These are phyloP conservation scores for Colletotrichum trifolii DNA, from an alignment of 2,329 filamentous ascomycete species.

Conservation along the genomic window DNA sequence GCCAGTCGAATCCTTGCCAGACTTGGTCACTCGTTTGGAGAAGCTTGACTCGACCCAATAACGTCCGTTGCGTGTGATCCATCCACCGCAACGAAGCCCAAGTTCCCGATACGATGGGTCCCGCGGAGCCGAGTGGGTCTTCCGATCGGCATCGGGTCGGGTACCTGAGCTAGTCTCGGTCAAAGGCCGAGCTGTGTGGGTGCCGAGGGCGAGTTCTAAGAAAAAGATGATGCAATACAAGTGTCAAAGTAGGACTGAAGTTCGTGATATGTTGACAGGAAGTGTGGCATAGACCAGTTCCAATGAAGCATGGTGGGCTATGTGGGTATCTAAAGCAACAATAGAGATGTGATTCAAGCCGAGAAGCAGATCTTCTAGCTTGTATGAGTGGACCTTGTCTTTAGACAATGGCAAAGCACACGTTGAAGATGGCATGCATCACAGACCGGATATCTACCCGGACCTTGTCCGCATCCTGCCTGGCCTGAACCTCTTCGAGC, in stretches of 20 bases:
- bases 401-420: slow-evolving; percentile 62
- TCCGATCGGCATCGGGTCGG: slow-evolving; percentile 31
- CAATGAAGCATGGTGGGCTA: no score
- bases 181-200: neutral
- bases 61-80: neutral
- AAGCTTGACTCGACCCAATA: neutral
- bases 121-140: slow-evolving; percentile 15
- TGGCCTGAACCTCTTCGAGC: slow-evolving; percentile 56
- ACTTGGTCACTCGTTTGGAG: neutral
- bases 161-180: slow-evolving; percentile 20
- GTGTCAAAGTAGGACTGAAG: neutral
- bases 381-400: neutral
- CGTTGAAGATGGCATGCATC: slow-evolving; percentile 61
- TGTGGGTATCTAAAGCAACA: no score
- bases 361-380: no score
- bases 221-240: neutral
- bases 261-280: no score
- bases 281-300: no score
- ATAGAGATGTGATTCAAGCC: neutral
- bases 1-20: neutral
- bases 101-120: slow-evolving; percentile 13
- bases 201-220: neutral
- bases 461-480: slow-evolving; percentile 53
- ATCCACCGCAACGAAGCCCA: neutral
- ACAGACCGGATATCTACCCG: slow-evolving; percentile 57